These are phyloP conservation scores for Forsythia suspensa DNA, from an alignment of 257 asterid species.

Conservation along the genomic window DNA sequence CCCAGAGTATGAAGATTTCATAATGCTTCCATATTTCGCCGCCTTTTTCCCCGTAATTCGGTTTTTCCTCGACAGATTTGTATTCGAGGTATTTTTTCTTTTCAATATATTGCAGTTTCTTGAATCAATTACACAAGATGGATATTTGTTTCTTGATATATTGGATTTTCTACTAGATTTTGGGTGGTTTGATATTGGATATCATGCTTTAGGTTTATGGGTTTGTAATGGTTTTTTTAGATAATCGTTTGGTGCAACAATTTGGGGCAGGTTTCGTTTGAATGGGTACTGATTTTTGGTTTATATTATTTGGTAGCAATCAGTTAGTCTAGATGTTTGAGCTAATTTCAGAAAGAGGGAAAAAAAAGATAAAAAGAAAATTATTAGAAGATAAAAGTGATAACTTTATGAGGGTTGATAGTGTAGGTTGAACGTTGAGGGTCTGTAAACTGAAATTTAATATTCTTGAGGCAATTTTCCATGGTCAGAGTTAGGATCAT, in stretches of 20 bases:
- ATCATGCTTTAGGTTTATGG: background rate
- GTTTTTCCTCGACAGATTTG: conserved; percentile 83
- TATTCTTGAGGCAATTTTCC: background rate
- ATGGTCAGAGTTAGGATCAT: background rate
- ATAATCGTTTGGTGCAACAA: background rate
- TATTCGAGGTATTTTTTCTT: conserved; percentile 61
- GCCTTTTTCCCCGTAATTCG: conserved; percentile 74
- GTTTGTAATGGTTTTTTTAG: background rate
- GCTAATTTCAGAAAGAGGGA: background rate
- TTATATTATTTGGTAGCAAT: background rate
- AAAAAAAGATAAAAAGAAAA: no score
- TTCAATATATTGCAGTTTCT: background rate
- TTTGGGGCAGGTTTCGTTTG: background rate
- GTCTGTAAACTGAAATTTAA: background rate
- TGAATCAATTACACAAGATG: background rate
- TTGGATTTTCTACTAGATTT: background rate
- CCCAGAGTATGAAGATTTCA: conserved; percentile 72
- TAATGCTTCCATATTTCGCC: conserved; percentile 65
- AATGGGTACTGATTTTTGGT: background rate
- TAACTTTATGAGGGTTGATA: no score
- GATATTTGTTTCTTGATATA: background rate
- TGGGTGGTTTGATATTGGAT: background rate
- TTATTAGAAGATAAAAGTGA: no score
- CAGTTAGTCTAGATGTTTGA: background rate
- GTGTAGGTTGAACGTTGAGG: background rate